Base-by-base conservation (phyloP, 2,329 filamentous ascomycete species). In the Ciborinia camelliae region DNA sequence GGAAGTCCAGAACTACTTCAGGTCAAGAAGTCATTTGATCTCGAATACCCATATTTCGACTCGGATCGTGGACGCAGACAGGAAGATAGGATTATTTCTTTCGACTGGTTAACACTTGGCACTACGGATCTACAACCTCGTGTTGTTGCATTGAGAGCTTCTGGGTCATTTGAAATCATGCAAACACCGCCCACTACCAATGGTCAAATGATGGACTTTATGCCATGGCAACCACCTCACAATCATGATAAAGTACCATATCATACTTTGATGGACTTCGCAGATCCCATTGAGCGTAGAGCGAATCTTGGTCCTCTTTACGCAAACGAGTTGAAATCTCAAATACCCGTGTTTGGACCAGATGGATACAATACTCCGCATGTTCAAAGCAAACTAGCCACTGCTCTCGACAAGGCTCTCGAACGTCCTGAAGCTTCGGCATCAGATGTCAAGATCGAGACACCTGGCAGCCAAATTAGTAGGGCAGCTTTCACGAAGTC, bases 91-190 rank as follows among this genome's bases (percentile, higher is more conserved):
- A 87, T 89, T 39, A 84, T 89, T 9, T 88, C 86, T 0, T 89
- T 89, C 73, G 86, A 89, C 72, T 89, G 86, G 86, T 77, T 88
- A 12, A 87, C 84, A 4, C 77, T 87, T 54, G 79, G 81, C 14
- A 84, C 83, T 4, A 78, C 84, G 4, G 80, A 81, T 18, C 72
- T 87, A 57, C 81, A 81, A 30, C 84, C 85, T 37, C 80, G 86
- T n/a, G 76, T 86, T 47, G 74, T 89, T 30, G 84, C 85, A 1
- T 74, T 89, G 32, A 80, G 86, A 32, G 84, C 84, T 41, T 88
- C 83, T 67, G 85, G 86, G 23, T 79, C 77, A 18, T 86, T 88
- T 71, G 84, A 86, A 37, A 85, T 89, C 23, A 73, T 89, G 32
- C 83, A 87, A 68, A 84, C 85, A 71, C 85, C 86, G 5, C 83